Base-by-base conservation (phyloP, 257 asterid genomes). In the Plantago elongata region DNA sequence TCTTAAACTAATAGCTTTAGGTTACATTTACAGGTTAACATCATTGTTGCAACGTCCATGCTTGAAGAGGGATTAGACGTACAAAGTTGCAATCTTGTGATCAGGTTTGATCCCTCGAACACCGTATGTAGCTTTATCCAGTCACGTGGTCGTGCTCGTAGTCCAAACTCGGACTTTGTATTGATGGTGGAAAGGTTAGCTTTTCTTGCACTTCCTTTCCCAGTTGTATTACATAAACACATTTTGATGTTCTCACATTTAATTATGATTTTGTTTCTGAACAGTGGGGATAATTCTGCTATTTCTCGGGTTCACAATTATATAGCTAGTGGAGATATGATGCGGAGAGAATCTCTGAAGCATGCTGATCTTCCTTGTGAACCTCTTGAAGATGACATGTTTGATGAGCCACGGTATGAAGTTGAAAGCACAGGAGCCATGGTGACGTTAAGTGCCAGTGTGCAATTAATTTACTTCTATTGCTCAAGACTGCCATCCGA, bases 1-100 rank as follows among this genome's bases (percentile, higher is more conserved):
- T 29, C 12, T 38, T 9, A n/a, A 13, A 30, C 5, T 57, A 60
- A 40, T 12, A 18, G 30, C 22, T 14, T 17, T 12, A 51, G 15
- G 54, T 60, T 60, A 34, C 50, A 13, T 51, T 44, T 74, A 63
- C 82, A 91, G 98, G 90, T 91, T 42, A 84, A 91, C 68, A 81
- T 91, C 54, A 81, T 91, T 11, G 75, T 91, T 51, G 82, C 98
- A 3, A 88, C 96, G 47, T 86, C 95, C 16, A 79, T 91, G 87
- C 90, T 91, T 29, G 96, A 91, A 77, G 98, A 91, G 84, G 95
- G 95, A 43, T 75, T 92, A 73, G 98, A 92, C 58, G 97, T 92
- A 51, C 95, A 88, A 75, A 86, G 88, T 65, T 92, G 98, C 84
- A 92, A 92, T 71, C 95, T 92, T 38, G 98, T 92, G 1, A 81